Conservation (phyloP, 2,329 filamentous ascomycete species). For the Phaeosphaeriaceae sp. region DNA sequence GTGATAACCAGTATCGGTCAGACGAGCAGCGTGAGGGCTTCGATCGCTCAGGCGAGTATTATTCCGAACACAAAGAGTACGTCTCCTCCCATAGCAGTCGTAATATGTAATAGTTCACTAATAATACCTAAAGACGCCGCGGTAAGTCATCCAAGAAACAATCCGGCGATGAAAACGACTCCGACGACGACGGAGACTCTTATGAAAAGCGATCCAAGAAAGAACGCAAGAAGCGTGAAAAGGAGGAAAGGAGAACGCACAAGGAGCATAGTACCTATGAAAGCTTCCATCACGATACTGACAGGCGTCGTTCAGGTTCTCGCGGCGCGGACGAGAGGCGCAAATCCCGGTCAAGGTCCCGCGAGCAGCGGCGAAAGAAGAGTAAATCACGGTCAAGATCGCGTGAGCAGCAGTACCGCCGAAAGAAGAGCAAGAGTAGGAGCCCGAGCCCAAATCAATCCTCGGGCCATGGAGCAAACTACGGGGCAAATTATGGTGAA, state of each 20-base stretch:
- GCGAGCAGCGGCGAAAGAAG: conserved; percentile 23
- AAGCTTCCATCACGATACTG: conserved; percentile 23
- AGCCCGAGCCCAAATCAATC: conserved; percentile 29
- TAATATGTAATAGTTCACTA: conserved; percentile 4
- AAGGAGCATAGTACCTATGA: conserved; percentile 19
- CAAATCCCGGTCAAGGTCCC: conserved; percentile 17
- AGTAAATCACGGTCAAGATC: conserved; percentile 10
- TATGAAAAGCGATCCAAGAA: conserved; percentile 27
- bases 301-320: conserved; percentile 29
- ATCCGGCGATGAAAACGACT: conserved; percentile 45
- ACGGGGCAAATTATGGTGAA: conserved; percentile 27
- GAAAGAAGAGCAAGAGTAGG: conserved; percentile 19
- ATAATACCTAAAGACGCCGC: conserved; percentile 33
- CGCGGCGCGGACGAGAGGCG: conserved; percentile 10
- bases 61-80: conserved; percentile 51
- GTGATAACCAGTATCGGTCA: conserved; percentile 49
- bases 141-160: conserved; percentile 51
- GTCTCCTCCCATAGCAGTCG: conserved; percentile 8
- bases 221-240: conserved; percentile 29
- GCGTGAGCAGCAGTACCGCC: conserved; percentile 17
- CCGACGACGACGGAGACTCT: conserved; percentile 38
- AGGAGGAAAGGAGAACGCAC: conserved; percentile 28
- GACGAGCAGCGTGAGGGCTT: conserved; percentile 47
- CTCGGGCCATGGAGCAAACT: conserved; percentile 20
- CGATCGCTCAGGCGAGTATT: conserved; percentile 48